Evolutionary conservation across 306 rosid species (phyloP).

Genomic region (Quillaja saponaria): DNA sequence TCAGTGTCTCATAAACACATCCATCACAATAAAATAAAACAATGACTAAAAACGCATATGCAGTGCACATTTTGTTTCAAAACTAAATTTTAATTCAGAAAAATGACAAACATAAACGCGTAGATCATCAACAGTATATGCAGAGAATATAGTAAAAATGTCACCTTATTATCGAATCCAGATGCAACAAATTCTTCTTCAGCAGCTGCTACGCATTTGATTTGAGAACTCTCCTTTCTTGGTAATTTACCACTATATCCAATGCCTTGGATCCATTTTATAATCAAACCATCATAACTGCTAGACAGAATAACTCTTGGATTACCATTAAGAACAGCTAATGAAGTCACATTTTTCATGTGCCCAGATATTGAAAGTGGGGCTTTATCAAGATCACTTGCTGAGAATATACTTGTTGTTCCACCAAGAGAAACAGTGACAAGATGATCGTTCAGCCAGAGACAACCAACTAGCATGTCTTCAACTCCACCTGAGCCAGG

Average conservation of each 20-base stretch:
- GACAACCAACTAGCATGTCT: slow-evolving; percentile 91
- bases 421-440: slow-evolving; percentile 95
- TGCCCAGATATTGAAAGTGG: slow-evolving; percentile 78
- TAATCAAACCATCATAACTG: slow-evolving; percentile 90
- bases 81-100: neutral
- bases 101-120: slow-evolving; percentile 12
- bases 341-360: slow-evolving; percentile 83
- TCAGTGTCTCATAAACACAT: neutral
- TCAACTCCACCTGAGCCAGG: slow-evolving; percentile 88
- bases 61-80: neutral
- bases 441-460: slow-evolving; percentile 81
- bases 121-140: slow-evolving; percentile 22
- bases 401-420: slow-evolving; percentile 66
- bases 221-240: slow-evolving; percentile 82
- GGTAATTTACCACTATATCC: slow-evolving; percentile 83
- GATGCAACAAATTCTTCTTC: slow-evolving; percentile 79
- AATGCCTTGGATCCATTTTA: slow-evolving; percentile 86
- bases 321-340: slow-evolving; percentile 65
- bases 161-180: slow-evolving; percentile 88
- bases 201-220: slow-evolving; percentile 75
- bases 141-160: slow-evolving; percentile 21
- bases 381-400: slow-evolving; percentile 77
- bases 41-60: slow-evolving; percentile 4
- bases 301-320: slow-evolving; percentile 75
- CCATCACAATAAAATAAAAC: slow-evolving; percentile 1